These are phyloP conservation scores for Colletotrichum sublineola DNA, from an alignment of 2,329 filamentous ascomycete species.

Conservation along the genomic window DNA sequence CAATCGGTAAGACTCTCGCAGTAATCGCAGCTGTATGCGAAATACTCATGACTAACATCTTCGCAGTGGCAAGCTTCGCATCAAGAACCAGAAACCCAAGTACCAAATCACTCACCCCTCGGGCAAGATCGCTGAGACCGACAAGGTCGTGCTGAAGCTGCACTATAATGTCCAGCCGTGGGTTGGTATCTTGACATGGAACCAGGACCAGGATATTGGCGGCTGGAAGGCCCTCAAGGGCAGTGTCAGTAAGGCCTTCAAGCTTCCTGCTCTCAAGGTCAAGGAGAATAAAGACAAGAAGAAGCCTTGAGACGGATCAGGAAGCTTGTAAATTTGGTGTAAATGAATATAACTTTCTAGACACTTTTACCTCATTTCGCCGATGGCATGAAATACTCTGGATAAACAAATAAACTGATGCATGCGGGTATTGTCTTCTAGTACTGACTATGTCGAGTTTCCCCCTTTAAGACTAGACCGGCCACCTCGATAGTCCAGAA, in stretches of 20 bases:
- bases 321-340: not conserved
- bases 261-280: slow-evolving; percentile 74
- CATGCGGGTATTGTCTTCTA: not conserved
- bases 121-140: slow-evolving; percentile 79
- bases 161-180: slow-evolving; percentile 99
- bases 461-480: not conserved
- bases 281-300: slow-evolving; percentile 65
- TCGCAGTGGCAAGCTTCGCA: slow-evolving; percentile 76
- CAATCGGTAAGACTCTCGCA: slow-evolving; percentile 58
- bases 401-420: too few relatives aligned
- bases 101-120: slow-evolving; percentile 96
- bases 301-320: slow-evolving; percentile 26
- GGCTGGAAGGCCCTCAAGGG: slow-evolving; percentile 75
- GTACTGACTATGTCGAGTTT: not conserved
- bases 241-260: slow-evolving; percentile 74
- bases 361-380: not conserved
- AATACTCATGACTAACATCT: slow-evolving; percentile 36
- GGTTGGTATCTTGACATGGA: slow-evolving; percentile 92
- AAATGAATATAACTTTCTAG: not conserved
- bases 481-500: not conserved
- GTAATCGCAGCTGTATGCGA: slow-evolving; percentile 22
- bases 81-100: slow-evolving; percentile 91
- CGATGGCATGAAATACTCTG: not conserved
- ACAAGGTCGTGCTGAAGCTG: slow-evolving; percentile 82
- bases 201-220: slow-evolving; percentile 67